These are phyloP conservation scores for Dioscorea cayenensis DNA, from an alignment of 116 monocot genomes.

Conservation along the genomic window DNA sequence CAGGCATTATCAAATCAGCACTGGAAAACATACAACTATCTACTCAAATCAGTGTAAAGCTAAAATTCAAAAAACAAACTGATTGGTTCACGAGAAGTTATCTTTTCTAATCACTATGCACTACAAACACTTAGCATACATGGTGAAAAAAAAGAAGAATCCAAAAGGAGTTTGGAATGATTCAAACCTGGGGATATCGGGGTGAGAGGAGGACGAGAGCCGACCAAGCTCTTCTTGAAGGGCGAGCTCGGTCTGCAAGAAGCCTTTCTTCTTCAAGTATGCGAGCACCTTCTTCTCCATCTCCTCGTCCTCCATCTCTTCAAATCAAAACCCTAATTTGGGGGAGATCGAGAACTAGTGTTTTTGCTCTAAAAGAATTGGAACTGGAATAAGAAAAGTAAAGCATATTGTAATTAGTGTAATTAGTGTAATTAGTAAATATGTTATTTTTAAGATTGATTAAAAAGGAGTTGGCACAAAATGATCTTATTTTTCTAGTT, in stretches of 20 bases:
- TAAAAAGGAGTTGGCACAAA: no score
- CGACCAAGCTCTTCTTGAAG: constrained; percentile 67
- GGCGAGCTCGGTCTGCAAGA: constrained; percentile 70
- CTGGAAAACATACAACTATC: not conserved
- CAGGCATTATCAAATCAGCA: not conserved
- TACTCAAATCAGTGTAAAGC: not conserved
- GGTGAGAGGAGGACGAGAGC: constrained; percentile 17
- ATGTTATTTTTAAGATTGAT: no score
- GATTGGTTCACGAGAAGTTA: not conserved
- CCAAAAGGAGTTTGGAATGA: constrained; percentile 1
- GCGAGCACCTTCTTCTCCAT: constrained; percentile 72
- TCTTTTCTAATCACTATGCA: not conserved
- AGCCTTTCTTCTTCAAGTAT: constrained; percentile 88
- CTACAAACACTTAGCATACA: not conserved
- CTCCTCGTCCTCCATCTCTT: constrained; percentile 57
- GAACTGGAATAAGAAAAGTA: not conserved
- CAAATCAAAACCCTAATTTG: not conserved
- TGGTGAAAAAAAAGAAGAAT: not conserved
- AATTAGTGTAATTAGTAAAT: no score
- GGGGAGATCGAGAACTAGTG: not conserved
- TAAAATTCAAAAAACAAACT: not conserved
- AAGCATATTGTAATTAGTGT: no score
- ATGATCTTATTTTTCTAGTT: no score
- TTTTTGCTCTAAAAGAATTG: no score
- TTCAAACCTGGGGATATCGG: constrained; percentile 35